Base-by-base conservation (phyloP, 2,329 filamentous ascomycete species). In the Beauveria bassiana region DNA sequence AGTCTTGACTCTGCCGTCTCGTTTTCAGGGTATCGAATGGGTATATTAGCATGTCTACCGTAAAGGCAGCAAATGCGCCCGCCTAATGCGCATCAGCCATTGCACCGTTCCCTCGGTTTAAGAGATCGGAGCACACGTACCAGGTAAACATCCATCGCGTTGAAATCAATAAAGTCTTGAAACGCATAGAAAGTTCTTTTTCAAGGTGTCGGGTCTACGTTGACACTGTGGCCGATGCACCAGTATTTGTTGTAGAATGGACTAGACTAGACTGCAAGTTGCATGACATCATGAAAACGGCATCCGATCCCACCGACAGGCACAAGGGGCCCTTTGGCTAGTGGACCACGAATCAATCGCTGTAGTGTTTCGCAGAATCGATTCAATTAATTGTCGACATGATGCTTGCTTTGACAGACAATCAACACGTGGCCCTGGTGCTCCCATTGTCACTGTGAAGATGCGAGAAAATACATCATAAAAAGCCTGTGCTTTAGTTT, bases 21-120 rank as follows among this genome's bases (percentile, higher is more conserved):
- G 92, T 96, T 72, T 96, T 96, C 68, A 96, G 79, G 0, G 92
- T 97, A 71, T 96, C 93, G 18, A 96, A 79, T 0, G 92, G 93
- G 69, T 95, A 96, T 42, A 96, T 84, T 18, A 96, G 79, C 54
- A 96, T 78, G 72, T 96, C 91, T 61, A 96, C 89, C 1, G 88
- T 88, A 71, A 96, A 91, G 28, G 91, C 93, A 65, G 92, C 92
- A 59, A 89, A 82, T 59, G 91, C 91, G 61, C 92, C 92, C 52
- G 92, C 91, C 90, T 95, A 62, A 14, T 1, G n/a, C 22, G 8
- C 16, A 34, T 58, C 28, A 59, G 38, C 47, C 7, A 34, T 5
- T 7, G 57, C 38, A 34, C 47, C 10, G 5, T 40, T 45, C 14
- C 38, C 3, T 0, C 7, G 5, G n/a, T 16, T 51, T 8, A 38